Conservation (phyloP, 1,284 basidiomycete species). For the Microstroma glucosiphilum region DNA sequence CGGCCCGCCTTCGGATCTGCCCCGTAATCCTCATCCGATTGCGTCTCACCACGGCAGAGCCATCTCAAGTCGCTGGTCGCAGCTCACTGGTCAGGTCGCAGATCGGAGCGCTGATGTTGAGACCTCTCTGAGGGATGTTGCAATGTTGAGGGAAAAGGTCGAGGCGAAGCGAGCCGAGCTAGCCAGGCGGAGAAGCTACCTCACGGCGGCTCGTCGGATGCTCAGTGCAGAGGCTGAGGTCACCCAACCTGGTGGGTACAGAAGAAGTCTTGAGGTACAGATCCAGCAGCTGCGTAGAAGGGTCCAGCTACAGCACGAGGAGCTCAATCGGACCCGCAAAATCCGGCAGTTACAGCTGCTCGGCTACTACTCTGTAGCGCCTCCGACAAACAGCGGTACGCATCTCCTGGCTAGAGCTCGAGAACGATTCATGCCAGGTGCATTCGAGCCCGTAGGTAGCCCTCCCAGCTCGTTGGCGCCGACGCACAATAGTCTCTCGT, state of each 20-base stretch:
- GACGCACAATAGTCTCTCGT: background rate
- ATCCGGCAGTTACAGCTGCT: background rate
- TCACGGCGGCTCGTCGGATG: too few relatives aligned
- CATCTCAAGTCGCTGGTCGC: background rate
- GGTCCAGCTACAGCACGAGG: background rate
- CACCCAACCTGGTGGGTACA: background rate
- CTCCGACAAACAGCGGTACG: background rate
- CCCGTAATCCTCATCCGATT: background rate
- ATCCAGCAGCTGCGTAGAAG: background rate
- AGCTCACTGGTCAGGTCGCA: background rate
- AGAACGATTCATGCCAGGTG: background rate
- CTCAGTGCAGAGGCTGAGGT: too few relatives aligned
- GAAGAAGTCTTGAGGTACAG: background rate
- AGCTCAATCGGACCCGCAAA: background rate
- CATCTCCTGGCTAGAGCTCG: background rate
- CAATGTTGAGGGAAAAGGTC: background rate
- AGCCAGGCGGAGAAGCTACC: too few relatives aligned
- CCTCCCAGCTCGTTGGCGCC: background rate
- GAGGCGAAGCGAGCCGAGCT: too few relatives aligned
- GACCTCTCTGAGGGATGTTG: background rate
- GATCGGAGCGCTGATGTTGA: background rate
- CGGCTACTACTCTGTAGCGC: background rate
- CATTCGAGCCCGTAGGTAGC: background rate
- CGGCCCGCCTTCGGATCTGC: background rate
- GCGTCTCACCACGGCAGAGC: constrained; percentile 1